These are phyloP conservation scores for Peronospora belbahrii DNA, from an alignment of 352 stramenopile species.

Conservation along the genomic window DNA sequence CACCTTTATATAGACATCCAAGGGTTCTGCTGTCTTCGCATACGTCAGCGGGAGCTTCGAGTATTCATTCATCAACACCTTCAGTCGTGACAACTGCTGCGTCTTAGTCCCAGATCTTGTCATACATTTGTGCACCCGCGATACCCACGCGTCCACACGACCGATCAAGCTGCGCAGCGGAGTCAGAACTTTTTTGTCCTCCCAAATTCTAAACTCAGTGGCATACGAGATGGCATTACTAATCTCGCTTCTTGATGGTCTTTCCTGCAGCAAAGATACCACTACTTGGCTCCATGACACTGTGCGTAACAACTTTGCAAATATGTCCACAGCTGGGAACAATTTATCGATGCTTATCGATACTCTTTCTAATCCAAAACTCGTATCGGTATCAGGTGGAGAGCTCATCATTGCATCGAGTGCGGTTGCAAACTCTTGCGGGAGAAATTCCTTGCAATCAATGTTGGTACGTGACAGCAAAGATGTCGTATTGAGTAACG, in stretches of 20 bases:
- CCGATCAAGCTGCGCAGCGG: slow-evolving; percentile 66
- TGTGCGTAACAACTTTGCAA: slow-evolving; percentile 51
- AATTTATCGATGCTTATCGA: slow-evolving; percentile 39
- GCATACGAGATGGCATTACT: slow-evolving; percentile 58
- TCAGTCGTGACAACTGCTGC: slow-evolving; percentile 55
- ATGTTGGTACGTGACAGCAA: slow-evolving; percentile 29
- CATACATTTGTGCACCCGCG: slow-evolving; percentile 69
- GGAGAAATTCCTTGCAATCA: slow-evolving; percentile 33
- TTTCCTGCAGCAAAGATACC: slow-evolving; percentile 66
- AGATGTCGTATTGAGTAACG: slow-evolving; percentile 42
- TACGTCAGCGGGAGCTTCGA: slow-evolving; percentile 81
- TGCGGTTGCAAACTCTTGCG: slow-evolving; percentile 36
- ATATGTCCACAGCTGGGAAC: slow-evolving; percentile 63
- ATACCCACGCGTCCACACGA: slow-evolving; percentile 76
- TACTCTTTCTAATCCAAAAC: not conserved
- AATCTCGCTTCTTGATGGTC: slow-evolving; percentile 55
- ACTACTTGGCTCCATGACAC: slow-evolving; percentile 73
- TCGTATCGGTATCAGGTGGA: slow-evolving; percentile 5
- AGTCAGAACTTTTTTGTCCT: slow-evolving; percentile 58
- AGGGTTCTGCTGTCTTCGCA: slow-evolving; percentile 20
- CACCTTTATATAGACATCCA: slow-evolving; percentile 36
- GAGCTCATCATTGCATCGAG: slow-evolving; percentile 26
- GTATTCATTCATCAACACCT: slow-evolving; percentile 82
- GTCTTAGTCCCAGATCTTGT: slow-evolving; percentile 48
- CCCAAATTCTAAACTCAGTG: slow-evolving; percentile 50